Evolutionary conservation across 108 stramenopile genomes (phyloP).

Genomic region (Mayamaea pseudoterrestris): DNA sequence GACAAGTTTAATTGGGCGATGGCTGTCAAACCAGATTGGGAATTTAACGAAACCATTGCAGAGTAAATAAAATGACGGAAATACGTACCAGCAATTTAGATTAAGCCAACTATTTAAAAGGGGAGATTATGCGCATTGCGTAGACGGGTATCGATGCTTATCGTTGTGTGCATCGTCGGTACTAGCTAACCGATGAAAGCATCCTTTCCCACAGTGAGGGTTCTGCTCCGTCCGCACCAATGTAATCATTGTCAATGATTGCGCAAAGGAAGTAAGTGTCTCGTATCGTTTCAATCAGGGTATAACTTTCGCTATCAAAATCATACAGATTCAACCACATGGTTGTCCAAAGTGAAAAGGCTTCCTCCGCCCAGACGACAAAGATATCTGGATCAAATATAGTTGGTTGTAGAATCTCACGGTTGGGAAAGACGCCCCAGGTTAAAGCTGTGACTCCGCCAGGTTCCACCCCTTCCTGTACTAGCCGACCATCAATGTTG

Average conservation of each 20-base stretch:
- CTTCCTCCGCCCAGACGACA: constrained; percentile 89
- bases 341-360: constrained; percentile 86
- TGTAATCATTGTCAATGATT: constrained; percentile 91
- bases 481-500: constrained; percentile 42
- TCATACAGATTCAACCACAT: constrained; percentile 92
- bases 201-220: neutral
- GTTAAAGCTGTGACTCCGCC: constrained; percentile 80
- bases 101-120: too few relatives aligned
- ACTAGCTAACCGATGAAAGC: too few relatives aligned
- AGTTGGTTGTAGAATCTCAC: constrained; percentile 94
- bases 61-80: too few relatives aligned
- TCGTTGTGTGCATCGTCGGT: too few relatives aligned
- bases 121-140: too few relatives aligned
- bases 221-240: constrained; percentile 5
- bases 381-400: constrained; percentile 94
- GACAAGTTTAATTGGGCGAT: constrained; percentile 99
- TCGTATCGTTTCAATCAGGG: constrained; percentile 74
- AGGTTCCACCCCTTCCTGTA: constrained; percentile 37
- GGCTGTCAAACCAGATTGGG: constrained; percentile 91
- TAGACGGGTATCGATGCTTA: too few relatives aligned
- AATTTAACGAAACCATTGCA: constrained; percentile 56
- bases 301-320: constrained; percentile 65
- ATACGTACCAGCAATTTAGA: too few relatives aligned
- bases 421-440: constrained; percentile 77
- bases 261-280: constrained; percentile 90